Percentiles rank a stretch among this genome's conserved stretches.
phyloP scores from a whole-genome alignment of 495 filamentous ascomycete genomes.

The Terfezia claveryi region DNA sequence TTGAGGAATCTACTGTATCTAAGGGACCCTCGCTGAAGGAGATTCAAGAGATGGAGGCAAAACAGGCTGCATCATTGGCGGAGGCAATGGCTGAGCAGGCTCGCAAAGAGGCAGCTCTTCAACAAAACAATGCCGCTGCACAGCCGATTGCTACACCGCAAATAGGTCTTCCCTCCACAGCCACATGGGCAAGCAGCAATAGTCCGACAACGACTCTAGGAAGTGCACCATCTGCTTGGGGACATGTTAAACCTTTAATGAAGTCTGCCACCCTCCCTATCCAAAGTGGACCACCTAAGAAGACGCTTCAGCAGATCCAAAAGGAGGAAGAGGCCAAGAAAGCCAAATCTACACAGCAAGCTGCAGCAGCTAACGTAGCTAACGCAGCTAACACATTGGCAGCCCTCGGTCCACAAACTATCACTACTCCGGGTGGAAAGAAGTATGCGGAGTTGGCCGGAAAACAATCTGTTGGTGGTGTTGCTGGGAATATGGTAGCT shows the following conservation, averaged over 20 bases:
- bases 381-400: slow-evolving; percentile 30
- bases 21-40: slow-evolving; percentile 89
- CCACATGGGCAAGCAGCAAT: slow-evolving; percentile 64
- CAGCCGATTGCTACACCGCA: slow-evolving; percentile 33
- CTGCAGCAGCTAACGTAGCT: slow-evolving; percentile 32
- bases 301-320: slow-evolving; percentile 88
- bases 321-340: slow-evolving; percentile 89
- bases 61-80: slow-evolving; percentile 77
- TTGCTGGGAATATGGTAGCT: slow-evolving; percentile 19
- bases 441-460: slow-evolving; percentile 88
- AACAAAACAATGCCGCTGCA: slow-evolving; percentile 47
- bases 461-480: slow-evolving; percentile 32
- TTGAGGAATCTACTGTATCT: slow-evolving; percentile 35
- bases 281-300: slow-evolving; percentile 32
- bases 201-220: slow-evolving; percentile 32
- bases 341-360: slow-evolving; percentile 34
- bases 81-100: slow-evolving; percentile 54
- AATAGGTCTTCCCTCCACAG: slow-evolving; percentile 54
- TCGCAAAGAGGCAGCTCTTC: slow-evolving; percentile 55
- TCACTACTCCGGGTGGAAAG: slow-evolving; percentile 43
- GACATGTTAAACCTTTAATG: slow-evolving; percentile 29
- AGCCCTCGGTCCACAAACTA: slow-evolving; percentile 14
- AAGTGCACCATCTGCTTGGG: slow-evolving; percentile 35
- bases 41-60: slow-evolving; percentile 87
- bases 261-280: slow-evolving; percentile 23